phyloP scores from a whole-genome alignment of 495 filamentous ascomycete species.

The Penicillium goetzii region DNA sequence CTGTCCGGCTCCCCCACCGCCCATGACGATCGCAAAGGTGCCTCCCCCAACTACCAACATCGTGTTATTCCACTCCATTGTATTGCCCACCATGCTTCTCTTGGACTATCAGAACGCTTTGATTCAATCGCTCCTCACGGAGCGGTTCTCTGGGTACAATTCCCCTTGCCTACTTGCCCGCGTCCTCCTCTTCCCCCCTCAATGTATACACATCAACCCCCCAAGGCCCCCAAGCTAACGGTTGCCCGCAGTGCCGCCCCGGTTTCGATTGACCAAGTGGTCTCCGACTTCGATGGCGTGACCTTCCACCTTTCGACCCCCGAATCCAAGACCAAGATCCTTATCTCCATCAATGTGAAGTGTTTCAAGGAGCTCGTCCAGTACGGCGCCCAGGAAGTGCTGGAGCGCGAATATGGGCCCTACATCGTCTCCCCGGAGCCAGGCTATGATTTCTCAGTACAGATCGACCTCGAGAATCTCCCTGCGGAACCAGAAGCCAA shows the following conservation, averaged over 20 bases:
- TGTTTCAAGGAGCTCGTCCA: slow-evolving; percentile 90
- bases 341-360: slow-evolving; percentile 89
- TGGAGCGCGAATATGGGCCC: slow-evolving; percentile 90
- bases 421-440: slow-evolving; percentile 86
- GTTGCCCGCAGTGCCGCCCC: slow-evolving; percentile 68
- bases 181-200: slow-evolving; percentile 16
- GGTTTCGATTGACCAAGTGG: slow-evolving; percentile 90
- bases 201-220: slow-evolving; percentile 31
- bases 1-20: slow-evolving; percentile 42
- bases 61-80: slow-evolving; percentile 20
- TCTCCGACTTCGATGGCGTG: slow-evolving; percentile 97
- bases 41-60: slow-evolving; percentile 29
- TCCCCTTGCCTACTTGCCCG: slow-evolving; percentile 27
- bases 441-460: slow-evolving; percentile 93
- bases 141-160: slow-evolving; percentile 85
- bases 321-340: slow-evolving; percentile 86
- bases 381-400: slow-evolving; percentile 88
- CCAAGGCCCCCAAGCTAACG: slow-evolving; percentile 41
- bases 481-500: slow-evolving; percentile 77
- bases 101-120: slow-evolving; percentile 99
- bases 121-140: slow-evolving; percentile 92
- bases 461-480: slow-evolving; percentile 84
- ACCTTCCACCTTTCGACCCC: slow-evolving; percentile 98
- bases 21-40: slow-evolving; percentile 38
- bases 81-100: slow-evolving; percentile 74